These are phyloP conservation scores for Neonectria coccinea DNA, from an alignment of 2,329 filamentous ascomycete species.

Conservation along the genomic window DNA sequence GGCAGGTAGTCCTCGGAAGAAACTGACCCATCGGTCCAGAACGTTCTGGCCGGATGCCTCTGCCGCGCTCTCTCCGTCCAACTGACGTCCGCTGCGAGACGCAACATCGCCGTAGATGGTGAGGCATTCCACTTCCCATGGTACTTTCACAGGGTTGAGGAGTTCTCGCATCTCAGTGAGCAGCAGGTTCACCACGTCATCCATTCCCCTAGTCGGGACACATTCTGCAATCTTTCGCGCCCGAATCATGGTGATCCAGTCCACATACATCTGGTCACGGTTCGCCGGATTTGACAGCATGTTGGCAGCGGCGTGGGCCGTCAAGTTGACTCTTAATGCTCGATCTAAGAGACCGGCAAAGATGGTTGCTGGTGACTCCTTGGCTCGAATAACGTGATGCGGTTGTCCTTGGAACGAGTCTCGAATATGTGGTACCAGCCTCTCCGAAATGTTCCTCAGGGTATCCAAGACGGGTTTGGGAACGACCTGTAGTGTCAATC, in stretches of 20 bases:
- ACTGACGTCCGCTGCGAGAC: constrained; percentile 58
- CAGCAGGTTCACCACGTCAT: constrained; percentile 72
- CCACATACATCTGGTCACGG: constrained; percentile 93
- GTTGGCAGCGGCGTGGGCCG: constrained; percentile 92
- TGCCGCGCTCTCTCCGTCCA: constrained; percentile 39
- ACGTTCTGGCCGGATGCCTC: constrained; percentile 69
- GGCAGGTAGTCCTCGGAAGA: constrained; percentile 74
- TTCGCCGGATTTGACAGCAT: constrained; percentile 91
- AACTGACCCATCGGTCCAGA: constrained; percentile 81
- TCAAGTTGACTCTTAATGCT: constrained; percentile 89
- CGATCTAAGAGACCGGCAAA: constrained; percentile 90
- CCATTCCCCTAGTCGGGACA: constrained; percentile 72
- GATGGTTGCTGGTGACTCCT: constrained; percentile 86
- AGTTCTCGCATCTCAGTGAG: constrained; percentile 77
- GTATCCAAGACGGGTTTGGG: constrained; percentile 89
- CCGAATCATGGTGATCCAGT: constrained; percentile 80
- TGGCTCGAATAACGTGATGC: constrained; percentile 85
- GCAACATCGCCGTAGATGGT: constrained; percentile 71
- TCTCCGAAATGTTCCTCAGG: constrained; percentile 85
- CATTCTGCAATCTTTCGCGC: constrained; percentile 73
- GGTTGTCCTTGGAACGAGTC: constrained; percentile 89
- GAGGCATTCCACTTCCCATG: constrained; percentile 72
- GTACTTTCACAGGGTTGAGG: constrained; percentile 74
- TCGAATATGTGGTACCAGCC: constrained; percentile 82
- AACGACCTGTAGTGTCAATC: constrained; percentile 90